These are phyloP conservation scores for Aspergillus puulaauensis DNA, from an alignment of 2,329 filamentous ascomycete species.

Conservation along the genomic window DNA sequence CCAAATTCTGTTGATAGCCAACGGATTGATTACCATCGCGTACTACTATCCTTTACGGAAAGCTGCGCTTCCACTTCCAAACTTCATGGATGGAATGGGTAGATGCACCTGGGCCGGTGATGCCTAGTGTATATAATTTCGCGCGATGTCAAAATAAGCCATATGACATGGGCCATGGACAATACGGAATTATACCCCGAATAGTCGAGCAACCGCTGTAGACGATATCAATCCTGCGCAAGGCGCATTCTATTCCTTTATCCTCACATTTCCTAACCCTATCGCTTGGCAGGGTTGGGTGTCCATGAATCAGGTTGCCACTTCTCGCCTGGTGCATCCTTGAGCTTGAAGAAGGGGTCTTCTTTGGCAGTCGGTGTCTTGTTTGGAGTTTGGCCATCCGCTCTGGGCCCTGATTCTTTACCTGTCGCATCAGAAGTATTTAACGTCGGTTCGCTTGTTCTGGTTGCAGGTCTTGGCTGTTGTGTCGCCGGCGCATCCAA, in stretches of 20 bases:
- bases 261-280: constrained; percentile 9
- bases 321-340: constrained; percentile 59
- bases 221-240: neutral
- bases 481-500: constrained; percentile 56
- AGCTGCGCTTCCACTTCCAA: neutral
- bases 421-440: constrained; percentile 22
- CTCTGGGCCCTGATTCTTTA: neutral
- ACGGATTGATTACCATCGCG: neutral
- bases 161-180: neutral
- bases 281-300: constrained; percentile 46
- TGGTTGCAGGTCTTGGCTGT: constrained; percentile 48
- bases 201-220: neutral
- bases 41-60: neutral
- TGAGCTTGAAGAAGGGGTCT: constrained; percentile 60
- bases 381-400: neutral
- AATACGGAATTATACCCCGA: neutral
- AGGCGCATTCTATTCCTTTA: neutral
- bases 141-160: neutral
- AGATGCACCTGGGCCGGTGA: neutral
- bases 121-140: neutral
- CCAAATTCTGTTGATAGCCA: neutral
- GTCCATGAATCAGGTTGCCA: constrained; percentile 68
- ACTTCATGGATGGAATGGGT: neutral
- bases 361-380: constrained; percentile 16
- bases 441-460: constrained; percentile 42